These are phyloP conservation scores for Amaranthus hypochondriacus DNA, from an alignment of 148 eudicot species.

Conservation along the genomic window DNA sequence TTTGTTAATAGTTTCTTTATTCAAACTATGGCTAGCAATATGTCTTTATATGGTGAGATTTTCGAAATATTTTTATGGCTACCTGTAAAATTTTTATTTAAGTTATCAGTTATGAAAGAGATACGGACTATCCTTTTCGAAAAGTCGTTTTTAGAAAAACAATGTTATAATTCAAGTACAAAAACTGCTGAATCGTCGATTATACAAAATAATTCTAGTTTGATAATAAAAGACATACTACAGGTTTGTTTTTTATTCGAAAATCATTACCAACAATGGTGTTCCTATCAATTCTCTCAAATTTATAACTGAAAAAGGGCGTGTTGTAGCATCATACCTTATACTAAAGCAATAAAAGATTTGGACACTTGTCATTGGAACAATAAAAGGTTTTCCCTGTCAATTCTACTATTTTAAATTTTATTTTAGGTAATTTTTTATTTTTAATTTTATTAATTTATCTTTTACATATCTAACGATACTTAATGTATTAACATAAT, in stretches of 20 bases:
- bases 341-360: too few species aligned
- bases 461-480: too few species aligned
- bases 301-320: neutral
- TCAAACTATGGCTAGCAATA: neutral
- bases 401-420: too few species aligned
- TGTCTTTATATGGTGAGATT: conserved; percentile 10
- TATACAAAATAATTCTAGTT: neutral
- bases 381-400: too few species aligned
- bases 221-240: neutral
- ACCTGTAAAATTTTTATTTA: neutral
- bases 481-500: too few species aligned
- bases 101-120: neutral
- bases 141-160: neutral
- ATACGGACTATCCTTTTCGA: neutral
- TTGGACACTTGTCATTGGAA: too few species aligned
- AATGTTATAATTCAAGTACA: conserved; percentile 1
- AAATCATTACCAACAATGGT: too few species aligned
- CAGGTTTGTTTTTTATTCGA: neutral
- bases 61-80: conserved; percentile 17
- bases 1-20: too few species aligned
- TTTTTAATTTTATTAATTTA: too few species aligned
- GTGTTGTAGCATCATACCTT: conserved; percentile 9
- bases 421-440: too few species aligned
- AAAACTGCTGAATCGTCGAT: neutral
- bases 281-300: neutral